Percentiles rank a stretch among this genome's conserved stretches.
phyloP scores from a whole-genome alignment of 352 stramenopile genomes.

The Plasmopara viticola region DNA sequence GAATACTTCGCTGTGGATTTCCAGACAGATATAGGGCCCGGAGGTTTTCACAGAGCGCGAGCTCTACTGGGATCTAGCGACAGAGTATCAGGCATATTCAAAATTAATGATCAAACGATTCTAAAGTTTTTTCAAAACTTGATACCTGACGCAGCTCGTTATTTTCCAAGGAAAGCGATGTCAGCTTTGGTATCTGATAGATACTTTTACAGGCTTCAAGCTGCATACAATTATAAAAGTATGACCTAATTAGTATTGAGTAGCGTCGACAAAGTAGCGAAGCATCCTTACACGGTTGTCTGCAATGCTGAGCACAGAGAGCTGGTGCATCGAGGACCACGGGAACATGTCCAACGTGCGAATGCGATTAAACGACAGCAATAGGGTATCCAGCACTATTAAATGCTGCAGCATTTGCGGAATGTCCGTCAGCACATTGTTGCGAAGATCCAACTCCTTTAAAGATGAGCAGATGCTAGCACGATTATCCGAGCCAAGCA shows the following conservation, averaged over 20 bases:
- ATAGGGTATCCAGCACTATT: conserved; percentile 49
- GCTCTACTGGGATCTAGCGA: conserved; percentile 53
- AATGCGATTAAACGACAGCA: conserved; percentile 69
- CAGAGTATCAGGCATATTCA: neutral
- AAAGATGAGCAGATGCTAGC: conserved; percentile 36
- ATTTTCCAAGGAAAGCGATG: conserved; percentile 74
- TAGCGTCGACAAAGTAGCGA: neutral
- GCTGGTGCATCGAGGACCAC: conserved; percentile 50
- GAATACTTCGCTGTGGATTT: conserved; percentile 75
- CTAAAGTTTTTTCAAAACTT: too few species aligned
- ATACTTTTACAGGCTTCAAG: conserved; percentile 58
- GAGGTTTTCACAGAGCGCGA: conserved; percentile 54
- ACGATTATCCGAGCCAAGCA: conserved; percentile 26
- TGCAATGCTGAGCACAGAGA: conserved; percentile 57
- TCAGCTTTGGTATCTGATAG: conserved; percentile 50
- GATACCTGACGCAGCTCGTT: conserved; percentile 71
- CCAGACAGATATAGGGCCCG: conserved; percentile 53
- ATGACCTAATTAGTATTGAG: conserved; percentile 5
- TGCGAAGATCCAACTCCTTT: conserved; percentile 67
- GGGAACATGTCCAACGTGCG: conserved; percentile 42
- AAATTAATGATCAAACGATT: neutral
- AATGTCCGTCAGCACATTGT: conserved; percentile 54
- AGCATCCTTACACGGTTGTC: conserved; percentile 51
- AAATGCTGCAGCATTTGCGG: conserved; percentile 38
- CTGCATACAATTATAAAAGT: conserved; percentile 14